A percentile compares a stretch with the other conserved stretches of the same genome.
These are phyloP conservation scores for Vachellia collinsii DNA, from an alignment of 306 rosid species.

Conservation along the genomic window DNA sequence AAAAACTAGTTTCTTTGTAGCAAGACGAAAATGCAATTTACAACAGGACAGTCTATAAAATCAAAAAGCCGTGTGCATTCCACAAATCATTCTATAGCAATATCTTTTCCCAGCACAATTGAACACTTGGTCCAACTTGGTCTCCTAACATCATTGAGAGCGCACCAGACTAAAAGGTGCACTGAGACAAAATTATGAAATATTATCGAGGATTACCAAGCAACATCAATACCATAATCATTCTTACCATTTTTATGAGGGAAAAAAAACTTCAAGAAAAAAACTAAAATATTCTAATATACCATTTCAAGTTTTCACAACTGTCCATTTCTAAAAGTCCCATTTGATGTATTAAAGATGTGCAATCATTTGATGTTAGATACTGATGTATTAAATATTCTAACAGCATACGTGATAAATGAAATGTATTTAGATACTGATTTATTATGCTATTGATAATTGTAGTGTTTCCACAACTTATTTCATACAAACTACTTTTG, in stretches of 20 bases:
- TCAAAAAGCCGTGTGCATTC: background rate
- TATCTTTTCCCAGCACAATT: background rate
- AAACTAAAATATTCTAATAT: background rate
- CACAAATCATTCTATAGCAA: background rate
- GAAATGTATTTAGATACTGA: background rate
- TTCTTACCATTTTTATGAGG: background rate
- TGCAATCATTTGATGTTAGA: too few species aligned
- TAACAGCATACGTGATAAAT: background rate
- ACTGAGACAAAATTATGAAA: conserved; percentile 2
- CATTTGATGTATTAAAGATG: too few species aligned
- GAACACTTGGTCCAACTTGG: background rate
- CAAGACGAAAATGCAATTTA: background rate
- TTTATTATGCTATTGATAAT: background rate
- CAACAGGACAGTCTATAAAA: background rate
- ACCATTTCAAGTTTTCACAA: background rate
- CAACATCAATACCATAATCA: background rate
- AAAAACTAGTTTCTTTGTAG: background rate
- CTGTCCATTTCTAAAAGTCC: background rate
- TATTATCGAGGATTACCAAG: background rate
- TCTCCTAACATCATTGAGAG: background rate
- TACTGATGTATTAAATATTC: too few species aligned
- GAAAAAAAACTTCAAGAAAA: background rate
- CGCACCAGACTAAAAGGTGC: background rate
- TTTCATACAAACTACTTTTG: background rate
- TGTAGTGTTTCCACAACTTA: background rate